These are phyloP conservation scores for Phaeotremella fagi DNA, from an alignment of 768 basidiomycete species.

Conservation along the genomic window DNA sequence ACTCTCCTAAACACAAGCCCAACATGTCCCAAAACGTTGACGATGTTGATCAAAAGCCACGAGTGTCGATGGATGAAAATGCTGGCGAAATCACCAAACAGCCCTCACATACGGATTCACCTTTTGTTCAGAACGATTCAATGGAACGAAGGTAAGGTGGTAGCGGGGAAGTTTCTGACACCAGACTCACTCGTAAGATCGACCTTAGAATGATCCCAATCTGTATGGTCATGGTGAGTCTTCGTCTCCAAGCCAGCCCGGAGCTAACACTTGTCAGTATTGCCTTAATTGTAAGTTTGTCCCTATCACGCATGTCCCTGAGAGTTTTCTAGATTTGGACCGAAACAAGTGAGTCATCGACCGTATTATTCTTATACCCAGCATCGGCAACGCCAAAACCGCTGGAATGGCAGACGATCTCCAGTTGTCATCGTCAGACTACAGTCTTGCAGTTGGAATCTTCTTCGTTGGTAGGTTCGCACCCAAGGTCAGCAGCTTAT, in stretches of 20 bases:
- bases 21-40: no score
- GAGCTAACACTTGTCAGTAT: constrained; percentile 5
- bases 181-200: constrained; percentile 20
- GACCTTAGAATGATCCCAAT: constrained; percentile 23
- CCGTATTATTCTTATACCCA: constrained; percentile 3
- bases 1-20: no score
- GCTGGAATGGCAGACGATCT: constrained; percentile 31
- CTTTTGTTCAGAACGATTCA: background rate
- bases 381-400: constrained; percentile 24
- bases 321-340: constrained; percentile 19
- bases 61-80: background rate
- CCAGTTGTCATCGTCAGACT: constrained; percentile 24
- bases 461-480: constrained; percentile 15
- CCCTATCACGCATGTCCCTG: no score
- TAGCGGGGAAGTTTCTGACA: background rate
- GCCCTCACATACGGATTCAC: background rate
- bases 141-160: background rate
- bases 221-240: constrained; percentile 17
- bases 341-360: constrained; percentile 12
- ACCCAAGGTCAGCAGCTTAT: background rate
- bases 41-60: no score
- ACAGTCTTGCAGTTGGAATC: constrained; percentile 17
- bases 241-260: constrained; percentile 12
- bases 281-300: constrained; percentile 9
- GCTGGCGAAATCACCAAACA: background rate